Percentiles rank a stretch among this genome's conserved stretches.
Conservation (phyloP, 2,329 filamentous ascomycete genomes). For the Microthyrium microscopicum region DNA sequence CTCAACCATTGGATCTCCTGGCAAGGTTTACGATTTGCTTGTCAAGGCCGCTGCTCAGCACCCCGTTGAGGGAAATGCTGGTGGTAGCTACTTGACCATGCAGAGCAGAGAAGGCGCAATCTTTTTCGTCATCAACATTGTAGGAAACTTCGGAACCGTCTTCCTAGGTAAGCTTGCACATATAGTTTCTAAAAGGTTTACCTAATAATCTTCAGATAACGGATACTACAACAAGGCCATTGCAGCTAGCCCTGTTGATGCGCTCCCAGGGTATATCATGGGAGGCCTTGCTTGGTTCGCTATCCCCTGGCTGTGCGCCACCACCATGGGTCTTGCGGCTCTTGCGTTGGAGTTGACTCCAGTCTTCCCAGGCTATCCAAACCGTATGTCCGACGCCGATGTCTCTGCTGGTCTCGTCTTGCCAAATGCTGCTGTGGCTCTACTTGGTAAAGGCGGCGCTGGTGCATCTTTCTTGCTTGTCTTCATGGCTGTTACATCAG, state of each 20-base stretch:
- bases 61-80: constrained; percentile 22
- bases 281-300: constrained; percentile 7
- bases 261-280: constrained; percentile 19
- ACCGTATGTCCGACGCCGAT: constrained; percentile 13
- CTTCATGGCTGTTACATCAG: constrained; percentile 19
- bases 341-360: constrained; percentile 27
- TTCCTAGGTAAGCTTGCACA: constrained; percentile 20
- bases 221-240: constrained; percentile 14
- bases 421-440: constrained; percentile 15
- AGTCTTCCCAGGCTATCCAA: constrained; percentile 26
- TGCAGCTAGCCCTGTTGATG: constrained; percentile 12
- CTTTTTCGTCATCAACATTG: constrained; percentile 27
- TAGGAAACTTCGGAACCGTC: constrained; percentile 20
- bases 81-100: constrained; percentile 25
- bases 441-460: constrained; percentile 16
- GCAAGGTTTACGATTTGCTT: constrained; percentile 24
- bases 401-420: constrained; percentile 16
- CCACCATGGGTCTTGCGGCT: constrained; percentile 28
- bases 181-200: constrained; percentile 12
- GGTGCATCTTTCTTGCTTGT: constrained; percentile 15
- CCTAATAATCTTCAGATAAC: constrained; percentile 7
- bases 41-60: constrained; percentile 19
- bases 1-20: constrained; percentile 20
- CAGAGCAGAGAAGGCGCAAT: constrained; percentile 27
- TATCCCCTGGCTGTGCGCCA: constrained; percentile 27